phyloP scores from a whole-genome alignment of 2,329 filamentous ascomycete species.

The Epichloe gansuensis region DNA sequence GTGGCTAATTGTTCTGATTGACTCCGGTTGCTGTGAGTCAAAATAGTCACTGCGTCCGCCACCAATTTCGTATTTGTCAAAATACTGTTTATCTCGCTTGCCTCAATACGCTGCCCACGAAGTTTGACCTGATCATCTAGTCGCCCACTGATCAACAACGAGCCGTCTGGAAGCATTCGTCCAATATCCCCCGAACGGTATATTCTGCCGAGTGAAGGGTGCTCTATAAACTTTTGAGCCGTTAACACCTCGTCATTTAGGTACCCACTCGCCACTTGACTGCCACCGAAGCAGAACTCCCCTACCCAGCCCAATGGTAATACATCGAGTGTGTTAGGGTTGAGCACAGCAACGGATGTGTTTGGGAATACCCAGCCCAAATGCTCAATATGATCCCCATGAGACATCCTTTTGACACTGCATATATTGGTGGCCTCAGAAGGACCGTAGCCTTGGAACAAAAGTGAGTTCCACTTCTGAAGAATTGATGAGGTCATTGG shows the following conservation, averaged over 20 bases:
- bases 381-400: slow-evolving; percentile 51
- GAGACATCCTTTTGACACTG: slow-evolving; percentile 52
- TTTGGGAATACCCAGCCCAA: slow-evolving; percentile 65
- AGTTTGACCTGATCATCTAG: slow-evolving; percentile 74
- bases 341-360: slow-evolving; percentile 58
- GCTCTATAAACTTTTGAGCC: slow-evolving; percentile 52
- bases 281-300: slow-evolving; percentile 81
- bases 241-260: slow-evolving; percentile 53
- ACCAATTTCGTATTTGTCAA: slow-evolving; percentile 40
- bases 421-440: slow-evolving; percentile 85
- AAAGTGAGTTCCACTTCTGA: slow-evolving; percentile 50
- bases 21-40: slow-evolving; percentile 31
- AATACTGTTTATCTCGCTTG: slow-evolving; percentile 58
- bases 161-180: slow-evolving; percentile 63
- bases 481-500: slow-evolving; percentile 61
- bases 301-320: slow-evolving; percentile 62
- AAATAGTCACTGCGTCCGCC: slow-evolving; percentile 50
- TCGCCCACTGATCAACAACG: slow-evolving; percentile 58
- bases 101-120: slow-evolving; percentile 66
- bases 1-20: slow-evolving; percentile 44
- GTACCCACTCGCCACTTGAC: slow-evolving; percentile 68
- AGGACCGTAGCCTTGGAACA: slow-evolving; percentile 75
- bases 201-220: slow-evolving; percentile 55
- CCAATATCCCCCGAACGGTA: slow-evolving; percentile 79
- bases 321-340: slow-evolving; percentile 29